Evolutionary conservation across 1,284 basidiomycete genomes (phyloP).

Genomic region (Puccinia horiana): DNA sequence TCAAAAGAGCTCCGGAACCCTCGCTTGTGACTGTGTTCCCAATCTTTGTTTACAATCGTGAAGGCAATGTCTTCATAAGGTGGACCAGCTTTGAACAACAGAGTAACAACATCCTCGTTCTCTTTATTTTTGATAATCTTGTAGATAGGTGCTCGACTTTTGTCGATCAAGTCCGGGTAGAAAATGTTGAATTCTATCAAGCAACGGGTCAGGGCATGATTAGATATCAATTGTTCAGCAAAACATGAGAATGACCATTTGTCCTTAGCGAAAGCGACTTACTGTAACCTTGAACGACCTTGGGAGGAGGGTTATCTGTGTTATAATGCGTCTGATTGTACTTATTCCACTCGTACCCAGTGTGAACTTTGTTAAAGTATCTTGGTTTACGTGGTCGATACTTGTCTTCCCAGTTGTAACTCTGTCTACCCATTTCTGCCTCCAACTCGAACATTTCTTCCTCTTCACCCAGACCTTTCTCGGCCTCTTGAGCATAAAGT

Average conservation of each 20-base stretch:
- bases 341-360: slow-evolving; percentile 99
- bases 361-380: slow-evolving; percentile 98
- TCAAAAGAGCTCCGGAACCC: slow-evolving; percentile 66
- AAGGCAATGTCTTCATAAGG: slow-evolving; percentile 99
- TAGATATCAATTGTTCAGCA: neutral
- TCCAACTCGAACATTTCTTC: slow-evolving; percentile 91
- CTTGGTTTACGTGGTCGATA: slow-evolving; percentile 96
- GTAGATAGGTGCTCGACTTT: slow-evolving; percentile 69
- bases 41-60: slow-evolving; percentile 92
- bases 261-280: slow-evolving; percentile 16
- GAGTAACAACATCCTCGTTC: slow-evolving; percentile 88
- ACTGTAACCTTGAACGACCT: slow-evolving; percentile 95
- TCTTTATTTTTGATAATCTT: slow-evolving; percentile 60
- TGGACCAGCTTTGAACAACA: slow-evolving; percentile 93
- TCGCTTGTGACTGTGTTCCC: slow-evolving; percentile 93
- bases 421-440: slow-evolving; percentile 75
- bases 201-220: slow-evolving; percentile 51
- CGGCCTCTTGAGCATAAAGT: slow-evolving; percentile 71
- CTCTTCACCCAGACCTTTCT: slow-evolving; percentile 88
- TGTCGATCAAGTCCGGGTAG: slow-evolving; percentile 95
- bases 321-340: slow-evolving; percentile 99
- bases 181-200: slow-evolving; percentile 80
- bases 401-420: slow-evolving; percentile 98
- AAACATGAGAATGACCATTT: slow-evolving; percentile 3
- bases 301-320: slow-evolving; percentile 92